Conservation (phyloP, 176 grass and related monocot species). For the Eleusine coracana region DNA sequence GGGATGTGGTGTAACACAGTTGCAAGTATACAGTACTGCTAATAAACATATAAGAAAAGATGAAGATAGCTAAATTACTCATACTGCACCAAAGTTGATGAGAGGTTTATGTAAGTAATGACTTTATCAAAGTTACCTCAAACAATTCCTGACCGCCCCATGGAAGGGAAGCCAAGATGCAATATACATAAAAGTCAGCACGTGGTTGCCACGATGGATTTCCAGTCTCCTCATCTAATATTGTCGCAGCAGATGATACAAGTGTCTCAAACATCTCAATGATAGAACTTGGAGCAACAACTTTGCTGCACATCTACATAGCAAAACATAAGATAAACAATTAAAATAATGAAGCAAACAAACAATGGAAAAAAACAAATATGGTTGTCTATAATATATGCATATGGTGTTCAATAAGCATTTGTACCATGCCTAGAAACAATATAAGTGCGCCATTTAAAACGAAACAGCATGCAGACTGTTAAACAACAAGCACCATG, state of each 20-base stretch:
- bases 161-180: constrained; percentile 93
- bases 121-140: constrained; percentile 63
- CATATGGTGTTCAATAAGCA: neutral
- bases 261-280: constrained; percentile 83
- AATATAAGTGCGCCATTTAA: neutral
- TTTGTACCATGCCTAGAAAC: constrained; percentile 12
- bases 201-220: constrained; percentile 88
- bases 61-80: neutral
- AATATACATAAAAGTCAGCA: constrained; percentile 97
- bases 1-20: neutral
- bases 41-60: neutral
- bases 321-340: constrained; percentile 37
- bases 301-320: constrained; percentile 96
- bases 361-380: constrained; percentile 35
- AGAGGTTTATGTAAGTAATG: constrained; percentile 5
- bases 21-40: neutral
- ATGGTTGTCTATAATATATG: neutral
- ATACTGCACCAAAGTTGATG: constrained; percentile 5
- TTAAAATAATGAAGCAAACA: constrained; percentile 11
- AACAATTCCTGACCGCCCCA: constrained; percentile 92
- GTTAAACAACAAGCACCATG: constrained; percentile 5
- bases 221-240: constrained; percentile 85
- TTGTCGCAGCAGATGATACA: constrained; percentile 85
- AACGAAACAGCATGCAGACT: constrained; percentile 22
- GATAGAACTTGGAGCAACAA: constrained; percentile 78